These are phyloP conservation scores for Allium sativum DNA, from an alignment of 106 monocot species.

Conservation along the genomic window DNA sequence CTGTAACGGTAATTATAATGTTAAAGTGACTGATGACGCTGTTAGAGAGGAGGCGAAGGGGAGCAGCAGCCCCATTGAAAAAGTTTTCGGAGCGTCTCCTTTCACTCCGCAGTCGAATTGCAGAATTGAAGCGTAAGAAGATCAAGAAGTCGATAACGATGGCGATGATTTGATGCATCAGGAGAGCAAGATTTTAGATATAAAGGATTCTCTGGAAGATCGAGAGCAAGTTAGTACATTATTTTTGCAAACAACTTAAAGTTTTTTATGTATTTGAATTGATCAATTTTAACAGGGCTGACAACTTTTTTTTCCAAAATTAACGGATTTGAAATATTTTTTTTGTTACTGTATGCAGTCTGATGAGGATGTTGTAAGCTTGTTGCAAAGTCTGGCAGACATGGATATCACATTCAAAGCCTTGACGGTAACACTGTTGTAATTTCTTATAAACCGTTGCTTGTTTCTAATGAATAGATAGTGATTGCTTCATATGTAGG, in stretches of 20 bases:
- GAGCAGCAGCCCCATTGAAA: slow-evolving; percentile 5
- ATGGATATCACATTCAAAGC: slow-evolving; percentile 57
- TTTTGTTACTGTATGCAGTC: slow-evolving; percentile 10
- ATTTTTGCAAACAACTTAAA: not conserved
- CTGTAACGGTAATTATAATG: not conserved
- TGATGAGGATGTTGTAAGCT: slow-evolving; percentile 28
- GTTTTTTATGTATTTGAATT: too few relatives aligned
- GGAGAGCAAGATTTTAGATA: slow-evolving; percentile 36
- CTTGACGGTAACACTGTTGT: slow-evolving; percentile 29
- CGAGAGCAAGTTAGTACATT: slow-evolving; percentile 30
- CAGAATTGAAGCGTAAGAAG: not conserved
- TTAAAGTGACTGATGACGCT: too few relatives aligned
- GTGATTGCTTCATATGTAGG: slow-evolving; percentile 12
- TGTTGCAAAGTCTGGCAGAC: slow-evolving; percentile 48
- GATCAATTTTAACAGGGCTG: too few relatives aligned
- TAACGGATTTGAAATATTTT: not conserved
- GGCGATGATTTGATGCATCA: slow-evolving; percentile 6
- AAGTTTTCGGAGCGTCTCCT: not conserved
- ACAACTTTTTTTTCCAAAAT: not conserved
- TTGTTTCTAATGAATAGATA: not conserved
- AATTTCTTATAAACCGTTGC: not conserved
- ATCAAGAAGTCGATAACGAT: slow-evolving; percentile 7
- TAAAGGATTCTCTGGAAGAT: slow-evolving; percentile 45
- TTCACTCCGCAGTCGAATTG: not conserved
- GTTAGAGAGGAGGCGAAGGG: slow-evolving; percentile 2